phyloP scores from a whole-genome alignment of 768 basidiomycete genomes.

The Dentipellis sp. region DNA sequence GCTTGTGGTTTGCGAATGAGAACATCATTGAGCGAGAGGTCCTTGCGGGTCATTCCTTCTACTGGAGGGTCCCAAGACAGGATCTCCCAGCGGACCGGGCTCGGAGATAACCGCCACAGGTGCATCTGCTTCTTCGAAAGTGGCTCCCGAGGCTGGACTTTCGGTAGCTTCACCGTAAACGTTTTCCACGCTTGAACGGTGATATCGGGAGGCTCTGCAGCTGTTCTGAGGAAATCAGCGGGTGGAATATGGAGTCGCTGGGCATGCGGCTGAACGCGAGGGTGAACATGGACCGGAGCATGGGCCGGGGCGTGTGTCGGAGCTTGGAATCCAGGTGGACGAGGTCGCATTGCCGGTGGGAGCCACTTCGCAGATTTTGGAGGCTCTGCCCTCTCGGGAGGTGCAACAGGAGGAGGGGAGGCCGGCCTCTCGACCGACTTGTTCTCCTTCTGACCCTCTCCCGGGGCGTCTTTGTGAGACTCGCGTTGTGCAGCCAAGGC shows the following conservation, averaged over 20 bases:
- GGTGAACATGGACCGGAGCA: too few relatives aligned
- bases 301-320: too few relatives aligned
- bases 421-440: background rate
- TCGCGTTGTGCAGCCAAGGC: slow-evolving; percentile 47
- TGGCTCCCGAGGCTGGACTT: slow-evolving; percentile 23
- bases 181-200: background rate
- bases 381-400: background rate
- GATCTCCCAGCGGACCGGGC: slow-evolving; percentile 48
- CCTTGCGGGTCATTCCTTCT: slow-evolving; percentile 50
- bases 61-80: slow-evolving; percentile 67
- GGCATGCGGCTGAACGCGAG: too few relatives aligned
- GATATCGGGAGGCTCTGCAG: background rate
- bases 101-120: slow-evolving; percentile 28
- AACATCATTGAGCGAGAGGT: slow-evolving; percentile 55
- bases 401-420: background rate
- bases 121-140: slow-evolving; percentile 40
- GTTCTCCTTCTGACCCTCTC: background rate
- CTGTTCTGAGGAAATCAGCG: background rate
- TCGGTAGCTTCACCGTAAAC: slow-evolving; percentile 26
- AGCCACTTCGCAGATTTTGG: slow-evolving; percentile 18
- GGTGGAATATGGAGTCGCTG: background rate
- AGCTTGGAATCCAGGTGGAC: background rate
- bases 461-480: background rate
- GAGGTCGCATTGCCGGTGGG: slow-evolving; percentile 15
- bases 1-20: slow-evolving; percentile 41